phyloP scores from a whole-genome alignment of 208 protist species.

The Trypanosoma conorhini region DNA sequence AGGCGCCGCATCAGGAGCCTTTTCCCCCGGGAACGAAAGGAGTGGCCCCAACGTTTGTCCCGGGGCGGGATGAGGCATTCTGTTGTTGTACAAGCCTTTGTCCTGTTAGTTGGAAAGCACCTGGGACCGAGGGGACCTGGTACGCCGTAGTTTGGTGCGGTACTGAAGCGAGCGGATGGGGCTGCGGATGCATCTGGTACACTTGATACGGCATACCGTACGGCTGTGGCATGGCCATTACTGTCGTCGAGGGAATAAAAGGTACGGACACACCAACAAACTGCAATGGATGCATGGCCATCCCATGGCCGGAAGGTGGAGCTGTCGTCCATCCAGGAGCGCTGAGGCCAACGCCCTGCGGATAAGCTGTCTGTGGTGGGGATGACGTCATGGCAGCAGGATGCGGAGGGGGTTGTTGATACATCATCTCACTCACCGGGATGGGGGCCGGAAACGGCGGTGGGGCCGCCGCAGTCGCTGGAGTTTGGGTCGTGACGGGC shows the following conservation, averaged over 20 bases:
- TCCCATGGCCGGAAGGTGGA: constrained; percentile 11
- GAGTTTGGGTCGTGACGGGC: constrained; percentile 12
- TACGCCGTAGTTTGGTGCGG: constrained; percentile 14
- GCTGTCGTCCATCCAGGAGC: constrained; percentile 18
- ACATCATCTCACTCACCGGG: constrained; percentile 10
- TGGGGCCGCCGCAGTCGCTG: constrained; percentile 9
- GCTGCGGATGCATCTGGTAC: constrained; percentile 24
- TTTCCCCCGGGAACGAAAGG: constrained; percentile 58
- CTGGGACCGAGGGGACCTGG: not conserved
- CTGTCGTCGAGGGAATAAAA: constrained; percentile 14
- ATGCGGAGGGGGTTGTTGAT: constrained; percentile 10
- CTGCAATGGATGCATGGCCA: constrained; percentile 24
- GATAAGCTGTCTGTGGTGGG: constrained; percentile 16
- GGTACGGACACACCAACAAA: constrained; percentile 17
- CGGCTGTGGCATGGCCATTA: constrained; percentile 26
- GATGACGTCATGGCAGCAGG: constrained; percentile 21
- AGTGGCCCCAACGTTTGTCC: constrained; percentile 70
- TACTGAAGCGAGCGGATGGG: constrained; percentile 21
- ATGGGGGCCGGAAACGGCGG: constrained; percentile 12
- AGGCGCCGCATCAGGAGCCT: constrained; percentile 3
- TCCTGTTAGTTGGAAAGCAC: constrained; percentile 2
- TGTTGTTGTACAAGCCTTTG: constrained; percentile 12
- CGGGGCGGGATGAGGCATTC: constrained; percentile 29
- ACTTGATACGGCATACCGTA: constrained; percentile 27
- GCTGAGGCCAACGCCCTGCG: constrained; percentile 17